Base-by-base conservation (phyloP, 345 rosid species). In the Stellera chamaejasme region DNA sequence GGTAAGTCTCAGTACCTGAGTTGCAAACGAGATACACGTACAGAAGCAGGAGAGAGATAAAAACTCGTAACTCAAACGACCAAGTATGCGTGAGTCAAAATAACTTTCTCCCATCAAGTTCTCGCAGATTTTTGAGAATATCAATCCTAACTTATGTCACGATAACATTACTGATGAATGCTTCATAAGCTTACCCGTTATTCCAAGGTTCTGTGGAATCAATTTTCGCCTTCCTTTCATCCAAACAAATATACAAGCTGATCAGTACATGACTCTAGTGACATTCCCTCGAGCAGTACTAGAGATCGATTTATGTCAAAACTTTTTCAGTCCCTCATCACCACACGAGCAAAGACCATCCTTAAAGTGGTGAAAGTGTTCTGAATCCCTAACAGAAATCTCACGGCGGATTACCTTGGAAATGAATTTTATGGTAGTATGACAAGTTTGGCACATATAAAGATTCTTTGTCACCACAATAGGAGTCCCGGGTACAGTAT, bases 311-410 rank as follows among this genome's bases (percentile, higher is more conserved):
- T 19, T 60, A 41, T 27, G 2, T 41, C 25, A 11, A 44, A 27
- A 55, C 11, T 28, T 42, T 46, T 44, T 52, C 49, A 56, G 46
- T 42, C 82, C 75, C 66, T 74, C 75, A 66, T 67, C 85, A 27
- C 93, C 82, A 69, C 96, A 87, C 54, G 95, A 87, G 72, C 97
- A 87, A 48, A 70, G 66, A 61, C 95, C 96, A 64, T 79, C 85
- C 75, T 61, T 78, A 58, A 90, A 90, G 75, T 84, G 85, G 77
- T 87, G 93, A 57, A 84, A 84, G 8, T 73, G 76, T 69, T 82
- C 91, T 48, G 93, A 64, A 67, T 90, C 97, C 77, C 96, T 79
- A 27, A 90, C 79, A 23, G 75, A 81, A 32, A 90, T 87, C 57
- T 87, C 93, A 67, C 96, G 72, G 43, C 88, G 81, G 10, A 86